Evolutionary conservation across 2,329 filamentous ascomycete genomes (phyloP), one percentile per base, ranked within the genome.

Genomic region (Xylaria sp.): DNA sequence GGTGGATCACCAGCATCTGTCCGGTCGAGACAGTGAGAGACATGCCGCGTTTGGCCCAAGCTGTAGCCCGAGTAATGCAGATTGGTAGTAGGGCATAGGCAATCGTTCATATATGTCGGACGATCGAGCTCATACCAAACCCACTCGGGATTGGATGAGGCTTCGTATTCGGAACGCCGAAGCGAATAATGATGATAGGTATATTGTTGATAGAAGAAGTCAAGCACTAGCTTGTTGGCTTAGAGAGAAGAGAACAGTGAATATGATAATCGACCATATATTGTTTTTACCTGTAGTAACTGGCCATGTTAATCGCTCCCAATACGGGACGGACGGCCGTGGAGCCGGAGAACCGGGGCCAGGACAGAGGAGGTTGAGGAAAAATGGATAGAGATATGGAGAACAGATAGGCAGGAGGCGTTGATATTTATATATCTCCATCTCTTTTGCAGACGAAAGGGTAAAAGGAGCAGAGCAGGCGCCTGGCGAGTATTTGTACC

Each of bases 401-500:
- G 20, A 48, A 39, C 5, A 63, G 15, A 46, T 15, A n/a, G 18
- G 41, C 3, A 46, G 13, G 18, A 46, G 41, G 34, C 10, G 8
- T 10, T 2, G 34, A 37, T 37, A 37, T 37, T 37, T 37, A 37
- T 37, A 37, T 28, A 4, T 28, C 23, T 25, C 31, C 1, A 37
- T 37, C 34, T 37, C 7, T 9, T 10, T 37, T 10, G 34, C 34
- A 37, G 7, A 37, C 34, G 34, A 37, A 37, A 28, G 28, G 28
- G 34, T 37, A 37, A 18, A 46, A 15, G 18, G 61, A 52, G 15
- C 48, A 51, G 50, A 25, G 68, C 60, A 31, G 55, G 56, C 31
- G 52, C 46, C 28, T 15, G 61, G 46, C 58, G 13, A 41, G 63
- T 73, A 73, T 73, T 73, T 73, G 70, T 72, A 72, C 48, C 60